Evolutionary conservation across 2,329 filamentous ascomycete genomes (phyloP).

Genomic region (Talaromyces sp.): DNA sequence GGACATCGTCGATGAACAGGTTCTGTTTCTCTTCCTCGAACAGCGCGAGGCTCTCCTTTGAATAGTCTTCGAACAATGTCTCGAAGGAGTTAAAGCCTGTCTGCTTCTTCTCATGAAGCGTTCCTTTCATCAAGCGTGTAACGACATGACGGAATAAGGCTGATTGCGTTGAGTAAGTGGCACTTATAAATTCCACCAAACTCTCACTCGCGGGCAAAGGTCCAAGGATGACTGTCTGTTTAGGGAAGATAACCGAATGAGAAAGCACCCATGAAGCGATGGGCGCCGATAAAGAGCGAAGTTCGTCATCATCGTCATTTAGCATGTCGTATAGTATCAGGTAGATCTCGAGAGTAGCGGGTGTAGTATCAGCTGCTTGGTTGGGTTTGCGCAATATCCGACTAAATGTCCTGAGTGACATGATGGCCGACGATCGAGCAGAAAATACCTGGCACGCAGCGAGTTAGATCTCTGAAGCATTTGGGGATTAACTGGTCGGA

Average conservation of each 20-base stretch:
- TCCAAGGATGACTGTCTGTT: slow-evolving; percentile 36
- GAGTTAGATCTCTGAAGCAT: background rate
- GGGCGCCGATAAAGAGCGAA: slow-evolving; percentile 61
- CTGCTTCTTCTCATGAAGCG: slow-evolving; percentile 14
- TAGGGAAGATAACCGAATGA: slow-evolving; percentile 30
- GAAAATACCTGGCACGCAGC: slow-evolving; percentile 35
- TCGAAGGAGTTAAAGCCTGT: slow-evolving; percentile 24
- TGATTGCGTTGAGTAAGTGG: slow-evolving; percentile 32
- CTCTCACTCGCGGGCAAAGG: slow-evolving; percentile 48
- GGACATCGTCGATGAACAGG: slow-evolving; percentile 79
- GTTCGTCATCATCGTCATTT: slow-evolving; percentile 88
- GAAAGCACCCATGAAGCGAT: slow-evolving; percentile 38
- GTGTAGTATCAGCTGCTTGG: slow-evolving; percentile 24
- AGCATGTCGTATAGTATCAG: slow-evolving; percentile 70
- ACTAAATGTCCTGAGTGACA: slow-evolving; percentile 34
- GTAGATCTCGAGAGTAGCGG: slow-evolving; percentile 53
- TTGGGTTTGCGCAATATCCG: slow-evolving; percentile 41
- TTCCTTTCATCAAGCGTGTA: slow-evolving; percentile 33
- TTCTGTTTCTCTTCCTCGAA: slow-evolving; percentile 93
- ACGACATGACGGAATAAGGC: slow-evolving; percentile 36
- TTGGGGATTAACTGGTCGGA: background rate
- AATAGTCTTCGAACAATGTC: slow-evolving; percentile 30
- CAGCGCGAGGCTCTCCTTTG: slow-evolving; percentile 49
- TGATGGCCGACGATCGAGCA: slow-evolving; percentile 36
- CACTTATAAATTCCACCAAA: slow-evolving; percentile 35